A percentile compares a stretch with the other conserved stretches of the same genome.
phyloP scores from a whole-genome alignment of 140 eudicot species.

The Artemisia princeps region DNA sequence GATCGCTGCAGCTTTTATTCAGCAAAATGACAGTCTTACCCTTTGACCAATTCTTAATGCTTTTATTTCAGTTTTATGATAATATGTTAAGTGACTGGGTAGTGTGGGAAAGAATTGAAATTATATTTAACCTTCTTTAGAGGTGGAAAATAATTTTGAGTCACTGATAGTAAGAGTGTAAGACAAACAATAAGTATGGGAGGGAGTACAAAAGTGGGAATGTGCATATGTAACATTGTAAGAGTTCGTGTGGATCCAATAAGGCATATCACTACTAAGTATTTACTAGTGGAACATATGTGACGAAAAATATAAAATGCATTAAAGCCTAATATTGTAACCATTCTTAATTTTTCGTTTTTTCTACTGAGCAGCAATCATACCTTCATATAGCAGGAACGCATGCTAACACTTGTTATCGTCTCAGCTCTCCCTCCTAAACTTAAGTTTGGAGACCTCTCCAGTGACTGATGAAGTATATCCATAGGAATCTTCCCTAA shows the following conservation, averaged over 20 bases:
- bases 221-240: neutral
- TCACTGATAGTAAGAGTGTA: too few relatives aligned
- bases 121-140: too few relatives aligned
- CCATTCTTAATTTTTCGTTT: neutral
- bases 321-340: constrained; percentile 1
- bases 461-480: constrained; percentile 38
- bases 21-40: too few relatives aligned
- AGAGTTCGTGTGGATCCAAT: constrained; percentile 9
- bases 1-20: neutral
- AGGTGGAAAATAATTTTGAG: too few relatives aligned
- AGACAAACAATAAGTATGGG: too few relatives aligned
- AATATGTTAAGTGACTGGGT: too few relatives aligned
- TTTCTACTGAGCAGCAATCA: constrained; percentile 10
- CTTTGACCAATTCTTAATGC: too few relatives aligned
- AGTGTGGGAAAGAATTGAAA: too few relatives aligned
- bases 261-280: neutral
- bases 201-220: too few relatives aligned
- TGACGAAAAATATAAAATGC: neutral
- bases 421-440: constrained; percentile 66
- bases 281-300: neutral
- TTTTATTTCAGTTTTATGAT: too few relatives aligned
- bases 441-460: constrained; percentile 54
- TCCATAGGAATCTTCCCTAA: constrained; percentile 76
- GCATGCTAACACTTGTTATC: constrained; percentile 66
- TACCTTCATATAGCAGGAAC: constrained; percentile 74